Evolutionary conservation across 1,139 yeast species (phyloP).

Genomic region (Pichia sp.): DNA sequence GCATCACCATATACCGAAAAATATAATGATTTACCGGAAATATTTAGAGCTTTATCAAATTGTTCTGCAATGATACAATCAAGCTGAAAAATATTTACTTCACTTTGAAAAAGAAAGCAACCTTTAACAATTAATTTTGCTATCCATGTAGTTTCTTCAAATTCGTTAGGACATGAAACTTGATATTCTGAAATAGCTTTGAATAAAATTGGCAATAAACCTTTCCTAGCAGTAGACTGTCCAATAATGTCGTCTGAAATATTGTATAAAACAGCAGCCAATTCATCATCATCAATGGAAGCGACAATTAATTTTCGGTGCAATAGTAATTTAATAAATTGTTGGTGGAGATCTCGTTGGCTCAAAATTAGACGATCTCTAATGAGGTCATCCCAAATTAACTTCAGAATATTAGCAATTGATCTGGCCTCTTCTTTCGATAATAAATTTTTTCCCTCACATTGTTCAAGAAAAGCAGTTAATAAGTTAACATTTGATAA

Average conservation of each 20-base stretch:
- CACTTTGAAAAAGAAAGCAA: conserved; percentile 47
- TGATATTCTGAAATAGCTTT: conserved; percentile 39
- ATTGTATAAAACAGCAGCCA: conserved; percentile 30
- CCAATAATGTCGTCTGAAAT: conserved; percentile 42
- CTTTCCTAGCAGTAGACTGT: conserved; percentile 58
- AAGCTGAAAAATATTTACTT: conserved; percentile 50
- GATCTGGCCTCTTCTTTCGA: conserved; percentile 10
- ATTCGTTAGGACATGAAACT: conserved; percentile 26
- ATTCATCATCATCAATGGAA: conserved; percentile 26
- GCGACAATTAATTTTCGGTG: conserved; percentile 28
- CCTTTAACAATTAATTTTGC: conserved; percentile 44
- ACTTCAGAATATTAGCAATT: conserved; percentile 33
- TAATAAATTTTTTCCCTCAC: conserved; percentile 7
- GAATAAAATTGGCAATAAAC: conserved; percentile 58
- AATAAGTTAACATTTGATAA: conserved; percentile 18
- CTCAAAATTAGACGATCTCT: conserved; percentile 58
- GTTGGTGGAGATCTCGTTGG: conserved; percentile 57
- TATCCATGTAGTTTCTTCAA: conserved; percentile 47
- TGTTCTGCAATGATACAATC: conserved; percentile 51
- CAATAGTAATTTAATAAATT: conserved; percentile 44
- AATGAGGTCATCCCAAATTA: conserved; percentile 55
- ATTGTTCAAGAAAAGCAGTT: conserved; percentile 12
- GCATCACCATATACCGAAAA: conserved; percentile 48
- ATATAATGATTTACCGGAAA: conserved; percentile 37
- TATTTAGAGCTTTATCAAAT: conserved; percentile 37